Evolutionary conservation across 768 basidiomycete genomes (phyloP), one percentile per base, ranked within the genome.

Genomic region (Tulasnella sp.): DNA sequence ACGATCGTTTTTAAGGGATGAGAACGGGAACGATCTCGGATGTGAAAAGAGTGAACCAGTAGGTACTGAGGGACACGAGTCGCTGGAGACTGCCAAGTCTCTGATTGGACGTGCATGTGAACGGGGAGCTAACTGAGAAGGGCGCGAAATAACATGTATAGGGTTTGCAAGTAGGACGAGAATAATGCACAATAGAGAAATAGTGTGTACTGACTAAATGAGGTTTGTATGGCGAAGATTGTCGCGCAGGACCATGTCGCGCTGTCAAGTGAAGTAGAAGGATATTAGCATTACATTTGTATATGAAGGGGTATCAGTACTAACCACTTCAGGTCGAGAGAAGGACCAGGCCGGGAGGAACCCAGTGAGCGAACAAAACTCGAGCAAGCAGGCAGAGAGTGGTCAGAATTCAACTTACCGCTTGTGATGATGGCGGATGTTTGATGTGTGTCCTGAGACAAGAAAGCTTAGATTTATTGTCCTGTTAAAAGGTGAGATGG

Each of bases 151-250:
- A 38, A 38, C 34, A 38, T 38, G 34, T 38, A 38, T 38, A 38
- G 34, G 34, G n/a, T n/a, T n/a, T n/a, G n/a, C 34, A 38, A 38
- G 15, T 38, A 38, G 15, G n/a, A 38, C 34, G 34, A 38, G 34
- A 15, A 15, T 38, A 38, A n/a, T n/a, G n/a, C n/a, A n/a, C n/a
- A n/a, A n/a, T n/a, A n/a, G n/a, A n/a, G n/a, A 38, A 38, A 38
- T 7, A 5, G 34, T 5, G 5, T 38, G 34, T 15, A 56, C n/a
- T 42, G 42, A 29, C 49, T 46, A 59, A 12, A 59, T 59, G 48
- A 59, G 49, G 38, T 59, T 49, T 42, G 57, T 49, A 46, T 44
- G 49, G 48, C 57, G 57, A 31, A 59, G 57, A 31, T 59, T 27
- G 42, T 59, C 57, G 24, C 57, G 49, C 22, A 59, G 31, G 3